Percentiles rank a stretch among this genome's conserved stretches.
Conservation (phyloP, 164 flowering plant species). For the Dillenia turbinata region DNA sequence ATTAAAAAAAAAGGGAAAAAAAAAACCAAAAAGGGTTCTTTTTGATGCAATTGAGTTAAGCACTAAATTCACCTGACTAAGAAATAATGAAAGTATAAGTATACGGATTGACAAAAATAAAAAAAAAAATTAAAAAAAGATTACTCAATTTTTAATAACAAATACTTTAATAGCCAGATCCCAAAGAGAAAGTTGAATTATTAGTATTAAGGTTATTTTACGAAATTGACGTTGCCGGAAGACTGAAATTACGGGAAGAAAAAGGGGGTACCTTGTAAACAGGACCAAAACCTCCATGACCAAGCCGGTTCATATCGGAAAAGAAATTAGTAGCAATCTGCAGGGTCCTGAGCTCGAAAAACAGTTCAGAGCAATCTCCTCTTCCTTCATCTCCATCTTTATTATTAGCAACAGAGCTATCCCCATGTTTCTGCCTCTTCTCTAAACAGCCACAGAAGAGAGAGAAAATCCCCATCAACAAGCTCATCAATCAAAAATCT, state of each 20-base stretch:
- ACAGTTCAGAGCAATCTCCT: conserved; percentile 24
- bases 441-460: background rate
- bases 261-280: conserved; percentile 58
- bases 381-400: conserved; percentile 18
- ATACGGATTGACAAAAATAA: no score
- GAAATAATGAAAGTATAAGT: no score
- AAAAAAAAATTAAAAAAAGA: no score
- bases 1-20: no score
- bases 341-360: conserved; percentile 48
- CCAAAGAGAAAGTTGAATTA: no score
- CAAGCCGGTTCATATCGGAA: conserved; percentile 69
- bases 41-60: no score
- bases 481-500: no score
- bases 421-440: conserved; percentile 1
- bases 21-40: no score
- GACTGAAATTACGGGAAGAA: background rate
- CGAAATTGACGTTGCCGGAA: background rate
- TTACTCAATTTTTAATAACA: no score
- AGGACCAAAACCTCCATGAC: conserved; percentile 86
- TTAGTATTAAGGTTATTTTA: no score
- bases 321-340: conserved; percentile 71
- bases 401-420: background rate
- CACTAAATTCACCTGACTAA: no score
- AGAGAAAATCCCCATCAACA: conserved; percentile 6
- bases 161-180: no score